Conservation (phyloP, 192 early-diverging fungal genomes). For the Helicostylum pulchrum region DNA sequence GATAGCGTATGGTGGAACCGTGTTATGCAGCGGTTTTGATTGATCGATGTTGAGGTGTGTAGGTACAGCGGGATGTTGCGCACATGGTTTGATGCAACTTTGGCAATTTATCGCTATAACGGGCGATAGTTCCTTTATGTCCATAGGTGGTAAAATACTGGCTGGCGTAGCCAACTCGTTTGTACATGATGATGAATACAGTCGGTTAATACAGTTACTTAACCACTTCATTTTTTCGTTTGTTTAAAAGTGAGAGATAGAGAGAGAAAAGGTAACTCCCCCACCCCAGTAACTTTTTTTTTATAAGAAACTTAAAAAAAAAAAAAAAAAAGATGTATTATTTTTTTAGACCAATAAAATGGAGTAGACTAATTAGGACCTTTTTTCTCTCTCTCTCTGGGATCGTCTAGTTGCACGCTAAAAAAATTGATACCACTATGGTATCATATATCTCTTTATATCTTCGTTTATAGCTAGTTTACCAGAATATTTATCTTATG, state of each 20-base stretch:
- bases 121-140: not conserved
- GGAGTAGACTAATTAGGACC: not conserved
- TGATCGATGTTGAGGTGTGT: constrained; percentile 17
- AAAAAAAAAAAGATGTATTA: too few relatives aligned
- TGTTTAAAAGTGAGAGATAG: too few relatives aligned
- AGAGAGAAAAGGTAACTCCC: too few relatives aligned
- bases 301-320: too few relatives aligned
- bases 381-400: too few relatives aligned
- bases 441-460: too few relatives aligned
- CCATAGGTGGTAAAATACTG: constrained; percentile 4
- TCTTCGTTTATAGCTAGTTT: too few relatives aligned
- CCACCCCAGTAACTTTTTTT: too few relatives aligned
- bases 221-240: constrained; percentile 22
- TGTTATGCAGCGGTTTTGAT: constrained; percentile 15
- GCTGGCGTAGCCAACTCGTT: not conserved
- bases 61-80: constrained; percentile 1
- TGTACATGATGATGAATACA: constrained; percentile 14
- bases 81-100: constrained; percentile 12
- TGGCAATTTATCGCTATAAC: constrained; percentile 7
- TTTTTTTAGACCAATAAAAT: too few relatives aligned
- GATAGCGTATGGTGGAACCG: constrained; percentile 14
- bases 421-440: too few relatives aligned
- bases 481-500: too few relatives aligned
- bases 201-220: constrained; percentile 2
- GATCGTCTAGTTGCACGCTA: too few relatives aligned